These are phyloP conservation scores for Notholithocarpus densiflorus DNA, from an alignment of 306 rosid genomes.

Conservation along the genomic window DNA sequence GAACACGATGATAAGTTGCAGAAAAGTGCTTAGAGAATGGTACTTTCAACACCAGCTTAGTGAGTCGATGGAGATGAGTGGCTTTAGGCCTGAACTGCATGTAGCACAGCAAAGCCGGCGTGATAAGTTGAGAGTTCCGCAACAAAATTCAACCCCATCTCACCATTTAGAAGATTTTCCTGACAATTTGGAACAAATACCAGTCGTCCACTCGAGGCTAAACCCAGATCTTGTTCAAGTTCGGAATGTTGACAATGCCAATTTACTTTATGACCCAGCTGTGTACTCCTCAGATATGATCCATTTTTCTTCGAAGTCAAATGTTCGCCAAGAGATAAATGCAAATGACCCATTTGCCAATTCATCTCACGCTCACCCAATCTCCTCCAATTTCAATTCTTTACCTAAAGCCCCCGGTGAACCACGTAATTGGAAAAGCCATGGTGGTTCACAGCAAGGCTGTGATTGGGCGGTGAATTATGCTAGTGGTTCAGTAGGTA, in stretches of 20 bases:
- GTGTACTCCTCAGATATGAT: constrained; percentile 42
- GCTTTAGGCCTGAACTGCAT: constrained; percentile 63
- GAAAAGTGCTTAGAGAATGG: too few species aligned
- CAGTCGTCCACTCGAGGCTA: constrained; percentile 26
- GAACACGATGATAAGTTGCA: too few species aligned
- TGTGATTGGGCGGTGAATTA: constrained; percentile 55
- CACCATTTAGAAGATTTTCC: constrained; percentile 30
- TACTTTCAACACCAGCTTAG: neutral
- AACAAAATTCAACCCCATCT: neutral
- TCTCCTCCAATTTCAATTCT: constrained; percentile 10
- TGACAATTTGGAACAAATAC: constrained; percentile 28
- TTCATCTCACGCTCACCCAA: constrained; percentile 7
- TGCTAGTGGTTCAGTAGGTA: constrained; percentile 25
- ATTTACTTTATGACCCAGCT: constrained; percentile 50
- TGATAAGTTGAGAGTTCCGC: constrained; percentile 68
- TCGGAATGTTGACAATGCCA: constrained; percentile 49
- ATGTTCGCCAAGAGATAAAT: constrained; percentile 25
- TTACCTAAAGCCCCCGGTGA: constrained; percentile 26
- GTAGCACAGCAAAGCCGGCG: constrained; percentile 92
- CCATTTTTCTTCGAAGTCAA: constrained; percentile 33
- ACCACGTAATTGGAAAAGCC: constrained; percentile 36
- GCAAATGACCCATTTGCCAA: constrained; percentile 23
- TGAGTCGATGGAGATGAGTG: constrained; percentile 49
- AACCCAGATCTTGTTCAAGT: constrained; percentile 50
- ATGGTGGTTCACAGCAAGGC: constrained; percentile 24